Evolutionary conservation across 352 stramenopile species (phyloP).

Genomic region (Globisporangium polare): DNA sequence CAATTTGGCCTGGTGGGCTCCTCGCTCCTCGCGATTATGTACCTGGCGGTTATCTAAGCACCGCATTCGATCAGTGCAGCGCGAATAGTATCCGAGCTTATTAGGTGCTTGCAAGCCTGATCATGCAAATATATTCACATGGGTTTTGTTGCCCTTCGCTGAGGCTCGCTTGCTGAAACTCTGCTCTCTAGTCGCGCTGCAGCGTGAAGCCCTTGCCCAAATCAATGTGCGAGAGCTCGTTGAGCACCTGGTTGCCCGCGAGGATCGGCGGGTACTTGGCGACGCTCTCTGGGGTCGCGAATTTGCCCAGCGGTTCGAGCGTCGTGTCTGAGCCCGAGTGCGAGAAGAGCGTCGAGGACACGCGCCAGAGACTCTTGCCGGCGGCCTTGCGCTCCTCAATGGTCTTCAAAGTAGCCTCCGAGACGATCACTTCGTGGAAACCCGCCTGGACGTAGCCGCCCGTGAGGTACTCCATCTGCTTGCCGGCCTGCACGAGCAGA

Average conservation of each 20-base stretch:
- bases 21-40: background rate
- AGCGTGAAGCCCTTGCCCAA: slow-evolving; percentile 70
- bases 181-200: slow-evolving; percentile 44
- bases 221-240: slow-evolving; percentile 86
- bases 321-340: slow-evolving; percentile 89
- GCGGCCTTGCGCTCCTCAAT: slow-evolving; percentile 68
- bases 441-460: slow-evolving; percentile 89
- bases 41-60: background rate
- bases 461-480: slow-evolving; percentile 92
- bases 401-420: slow-evolving; percentile 60
- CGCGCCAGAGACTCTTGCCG: slow-evolving; percentile 85
- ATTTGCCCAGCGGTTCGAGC: slow-evolving; percentile 75
- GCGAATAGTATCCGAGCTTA: too few relatives aligned
- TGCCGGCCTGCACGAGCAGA: slow-evolving; percentile 87
- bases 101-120: background rate
- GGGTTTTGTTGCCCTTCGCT: background rate
- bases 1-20: background rate
- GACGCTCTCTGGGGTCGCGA: slow-evolving; percentile 59
- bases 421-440: slow-evolving; percentile 91
- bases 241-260: slow-evolving; percentile 83
- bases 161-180: background rate
- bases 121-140: background rate
- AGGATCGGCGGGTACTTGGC: slow-evolving; percentile 81
- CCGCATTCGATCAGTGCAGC: too few relatives aligned
- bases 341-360: slow-evolving; percentile 91